Conservation (phyloP, 2,329 filamentous ascomycete species). For the Drechslera avenae region DNA sequence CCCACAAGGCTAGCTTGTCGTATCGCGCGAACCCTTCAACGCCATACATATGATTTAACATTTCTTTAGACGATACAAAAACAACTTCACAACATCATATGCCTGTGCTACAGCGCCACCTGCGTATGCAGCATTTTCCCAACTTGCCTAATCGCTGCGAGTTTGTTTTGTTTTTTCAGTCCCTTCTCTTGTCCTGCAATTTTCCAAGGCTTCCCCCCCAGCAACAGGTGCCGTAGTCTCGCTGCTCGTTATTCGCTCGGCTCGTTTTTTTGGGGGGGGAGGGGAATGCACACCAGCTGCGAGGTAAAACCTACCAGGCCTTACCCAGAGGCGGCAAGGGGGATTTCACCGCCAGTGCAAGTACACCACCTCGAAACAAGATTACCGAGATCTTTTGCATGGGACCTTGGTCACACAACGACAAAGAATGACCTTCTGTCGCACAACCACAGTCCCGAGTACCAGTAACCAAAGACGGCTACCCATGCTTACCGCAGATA, state of each 20-base stretch:
- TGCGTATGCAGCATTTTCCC: slow-evolving; percentile 12
- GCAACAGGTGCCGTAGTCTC: slow-evolving; percentile 3
- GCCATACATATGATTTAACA: background rate
- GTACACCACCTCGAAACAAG: slow-evolving; percentile 2
- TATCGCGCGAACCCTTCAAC: slow-evolving; percentile 3
- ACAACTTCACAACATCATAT: slow-evolving; percentile 13
- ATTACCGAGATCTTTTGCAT: slow-evolving; percentile 1
- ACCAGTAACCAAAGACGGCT: slow-evolving; percentile 20
- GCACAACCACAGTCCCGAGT: slow-evolving; percentile 15
- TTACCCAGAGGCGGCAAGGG: background rate
- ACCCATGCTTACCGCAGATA: slow-evolving; percentile 34
- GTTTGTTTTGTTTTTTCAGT: slow-evolving; percentile 21
- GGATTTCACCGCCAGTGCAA: slow-evolving; percentile 1
- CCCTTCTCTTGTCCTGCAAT: slow-evolving; percentile 7
- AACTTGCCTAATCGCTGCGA: slow-evolving; percentile 1
- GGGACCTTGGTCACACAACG: slow-evolving; percentile 1
- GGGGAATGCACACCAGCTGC: background rate
- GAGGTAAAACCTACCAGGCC: background rate
- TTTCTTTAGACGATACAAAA: slow-evolving; percentile 10
- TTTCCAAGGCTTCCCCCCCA: slow-evolving; percentile 8
- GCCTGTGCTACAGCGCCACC: slow-evolving; percentile 12
- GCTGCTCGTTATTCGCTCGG: slow-evolving; percentile 1
- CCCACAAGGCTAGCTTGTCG: background rate
- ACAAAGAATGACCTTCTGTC: background rate
- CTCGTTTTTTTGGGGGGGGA: no score